phyloP scores from a whole-genome alignment of 2,329 filamentous ascomycete species.

The Elsinoe perseae region DNA sequence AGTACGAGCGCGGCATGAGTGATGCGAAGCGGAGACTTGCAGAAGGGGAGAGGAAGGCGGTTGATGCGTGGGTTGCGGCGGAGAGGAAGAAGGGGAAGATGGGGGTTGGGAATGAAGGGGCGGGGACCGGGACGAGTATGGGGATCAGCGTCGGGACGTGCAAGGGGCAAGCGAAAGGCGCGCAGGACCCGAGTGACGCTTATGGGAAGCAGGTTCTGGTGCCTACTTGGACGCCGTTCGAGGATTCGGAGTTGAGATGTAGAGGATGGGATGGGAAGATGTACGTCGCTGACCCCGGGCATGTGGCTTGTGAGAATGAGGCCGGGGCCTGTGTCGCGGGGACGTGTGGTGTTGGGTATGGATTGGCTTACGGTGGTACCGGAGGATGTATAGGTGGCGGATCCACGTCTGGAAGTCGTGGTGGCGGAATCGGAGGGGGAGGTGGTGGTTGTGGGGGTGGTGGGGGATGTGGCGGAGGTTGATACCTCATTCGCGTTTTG shows the following conservation, averaged over 20 bases:
- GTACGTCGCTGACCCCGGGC: conserved; percentile 42
- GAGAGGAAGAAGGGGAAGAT: too few species aligned
- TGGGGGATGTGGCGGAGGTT: conserved; percentile 25
- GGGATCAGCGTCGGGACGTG: neutral
- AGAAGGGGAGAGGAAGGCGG: too few species aligned
- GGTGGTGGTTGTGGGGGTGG: conserved; percentile 39
- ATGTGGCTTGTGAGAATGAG: conserved; percentile 29
- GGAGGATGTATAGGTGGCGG: conserved; percentile 26
- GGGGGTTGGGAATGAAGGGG: too few species aligned
- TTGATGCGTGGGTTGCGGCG: too few species aligned
- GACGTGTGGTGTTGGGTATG: conserved; percentile 32
- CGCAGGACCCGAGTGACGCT: conserved; percentile 21
- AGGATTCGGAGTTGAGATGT: conserved; percentile 33
- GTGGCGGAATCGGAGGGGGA: conserved; percentile 36
- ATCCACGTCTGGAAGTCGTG: conserved; percentile 20
- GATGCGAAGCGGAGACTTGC: conserved; percentile 7
- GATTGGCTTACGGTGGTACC: conserved; percentile 34
- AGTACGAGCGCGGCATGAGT: conserved; percentile 58
- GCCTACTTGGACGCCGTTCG: conserved; percentile 42
- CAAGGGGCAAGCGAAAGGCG: conserved; percentile 18
- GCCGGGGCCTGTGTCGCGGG: conserved; percentile 43
- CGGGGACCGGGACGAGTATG: neutral
- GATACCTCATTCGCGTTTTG: too few species aligned
- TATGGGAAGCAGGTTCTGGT: conserved; percentile 34
- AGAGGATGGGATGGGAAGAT: conserved; percentile 30